Conservation (phyloP, 1,139 yeast species). For the Casaregolazyma suthepensis region DNA sequence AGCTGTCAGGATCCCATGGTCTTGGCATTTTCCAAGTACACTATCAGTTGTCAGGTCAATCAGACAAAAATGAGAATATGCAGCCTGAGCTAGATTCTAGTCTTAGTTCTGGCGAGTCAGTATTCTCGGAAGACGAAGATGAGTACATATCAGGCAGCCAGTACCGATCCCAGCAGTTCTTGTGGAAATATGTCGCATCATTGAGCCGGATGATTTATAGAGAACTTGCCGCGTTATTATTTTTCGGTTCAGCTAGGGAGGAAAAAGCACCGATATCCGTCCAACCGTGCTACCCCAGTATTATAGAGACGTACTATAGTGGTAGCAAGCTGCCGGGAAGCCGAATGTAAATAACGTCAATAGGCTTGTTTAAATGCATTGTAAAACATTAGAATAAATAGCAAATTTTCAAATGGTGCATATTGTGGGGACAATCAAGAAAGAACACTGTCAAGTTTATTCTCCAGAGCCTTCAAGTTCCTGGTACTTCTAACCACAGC, state of each 20-base stretch:
- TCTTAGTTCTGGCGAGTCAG: neutral
- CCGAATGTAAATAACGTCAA: neutral
- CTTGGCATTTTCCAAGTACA: constrained; percentile 4
- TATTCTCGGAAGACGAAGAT: neutral
- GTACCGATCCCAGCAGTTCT: neutral
- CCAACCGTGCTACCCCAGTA: constrained; percentile 12
- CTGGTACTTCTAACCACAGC: neutral
- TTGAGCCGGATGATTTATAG: constrained; percentile 2
- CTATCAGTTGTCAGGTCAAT: neutral
- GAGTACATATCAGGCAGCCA: neutral
- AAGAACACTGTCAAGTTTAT: neutral
- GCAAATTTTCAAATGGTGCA: neutral
- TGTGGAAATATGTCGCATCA: constrained; percentile 6
- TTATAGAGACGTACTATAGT: constrained; percentile 12
- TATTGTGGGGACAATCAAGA: neutral
- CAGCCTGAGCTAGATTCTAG: neutral
- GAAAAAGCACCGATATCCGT: constrained; percentile 1
- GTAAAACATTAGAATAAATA: neutral
- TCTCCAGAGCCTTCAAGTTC: constrained; percentile 1
- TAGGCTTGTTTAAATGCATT: neutral
- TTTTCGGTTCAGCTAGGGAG: constrained; percentile 6
- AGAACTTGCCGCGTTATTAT: constrained; percentile 4
- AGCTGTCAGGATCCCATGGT: constrained; percentile 3
- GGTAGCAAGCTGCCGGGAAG: neutral
- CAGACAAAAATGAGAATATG: neutral